phyloP scores from a whole-genome alignment of 169 alveolate genomes.

The Eimeria maxima region DNA sequence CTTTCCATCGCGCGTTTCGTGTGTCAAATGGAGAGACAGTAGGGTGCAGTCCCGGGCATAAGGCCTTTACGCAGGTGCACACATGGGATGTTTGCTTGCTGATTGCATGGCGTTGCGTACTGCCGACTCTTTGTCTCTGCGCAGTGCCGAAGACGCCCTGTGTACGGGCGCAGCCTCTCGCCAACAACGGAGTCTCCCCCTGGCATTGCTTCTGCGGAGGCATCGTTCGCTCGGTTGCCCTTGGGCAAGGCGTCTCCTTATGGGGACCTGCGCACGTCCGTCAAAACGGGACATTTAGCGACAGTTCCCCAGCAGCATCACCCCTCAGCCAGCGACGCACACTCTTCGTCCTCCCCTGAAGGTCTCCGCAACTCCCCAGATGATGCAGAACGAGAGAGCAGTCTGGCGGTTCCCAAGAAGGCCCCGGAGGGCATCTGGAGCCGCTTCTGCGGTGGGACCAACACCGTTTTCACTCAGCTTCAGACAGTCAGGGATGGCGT shows the following conservation, averaged over 20 bases:
- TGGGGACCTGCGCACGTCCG: background rate
- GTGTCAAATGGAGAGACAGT: background rate
- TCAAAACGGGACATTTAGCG: background rate
- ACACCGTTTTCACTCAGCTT: background rate
- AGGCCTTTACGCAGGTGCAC: too few species aligned
- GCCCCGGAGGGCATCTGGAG: conserved; percentile 38
- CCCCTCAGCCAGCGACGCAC: conserved; percentile 41
- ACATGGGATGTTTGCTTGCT: background rate
- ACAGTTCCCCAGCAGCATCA: background rate
- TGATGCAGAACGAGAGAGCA: conserved; percentile 2
- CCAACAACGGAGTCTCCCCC: background rate
- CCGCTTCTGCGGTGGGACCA: background rate
- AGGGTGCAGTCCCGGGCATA: too few species aligned
- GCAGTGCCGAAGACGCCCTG: conserved; percentile 15
- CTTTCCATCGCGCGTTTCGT: background rate
- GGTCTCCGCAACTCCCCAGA: conserved; percentile 15
- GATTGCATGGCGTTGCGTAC: background rate
- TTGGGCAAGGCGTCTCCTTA: conserved; percentile 18
- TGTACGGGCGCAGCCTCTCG: background rate
- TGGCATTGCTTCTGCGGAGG: conserved; percentile 13
- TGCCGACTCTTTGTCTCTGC: background rate
- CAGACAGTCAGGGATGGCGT: too few species aligned
- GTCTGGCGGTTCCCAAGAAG: background rate
- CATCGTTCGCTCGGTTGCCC: background rate
- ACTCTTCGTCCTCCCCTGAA: conserved; percentile 36